A percentile compares a stretch with the other conserved stretches of the same genome.
phyloP scores from a whole-genome alignment of 306 rosid species.

The Lathyrus oleraceus region DNA sequence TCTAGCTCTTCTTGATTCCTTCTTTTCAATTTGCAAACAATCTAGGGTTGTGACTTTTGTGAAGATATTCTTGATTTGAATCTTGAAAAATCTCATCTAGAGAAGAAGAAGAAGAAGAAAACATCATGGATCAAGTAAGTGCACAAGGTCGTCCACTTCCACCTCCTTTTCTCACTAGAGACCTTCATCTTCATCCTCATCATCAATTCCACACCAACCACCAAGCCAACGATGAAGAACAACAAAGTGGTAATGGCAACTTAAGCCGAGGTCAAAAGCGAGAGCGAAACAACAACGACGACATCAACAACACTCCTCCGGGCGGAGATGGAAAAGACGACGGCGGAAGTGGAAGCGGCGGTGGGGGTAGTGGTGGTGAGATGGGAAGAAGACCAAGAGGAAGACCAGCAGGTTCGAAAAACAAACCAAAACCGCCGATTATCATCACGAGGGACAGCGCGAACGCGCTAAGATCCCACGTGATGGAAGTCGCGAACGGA shows the following conservation, averaged over 20 bases:
- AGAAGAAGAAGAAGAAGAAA: not conserved
- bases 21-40: slow-evolving; percentile 19
- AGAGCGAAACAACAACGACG: slow-evolving; percentile 56
- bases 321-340: slow-evolving; percentile 18
- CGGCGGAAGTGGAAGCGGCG: slow-evolving; percentile 29
- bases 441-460: slow-evolving; percentile 91
- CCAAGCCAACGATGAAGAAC: slow-evolving; percentile 59
- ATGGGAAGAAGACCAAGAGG: slow-evolving; percentile 75
- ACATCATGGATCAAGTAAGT: slow-evolving; percentile 70
- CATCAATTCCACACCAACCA: slow-evolving; percentile 64
- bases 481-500: slow-evolving; percentile 76
- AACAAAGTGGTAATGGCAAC: slow-evolving; percentile 42
- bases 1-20: not conserved
- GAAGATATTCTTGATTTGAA: not conserved
- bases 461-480: slow-evolving; percentile 85
- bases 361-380: slow-evolving; percentile 43
- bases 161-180: slow-evolving; percentile 79
- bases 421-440: slow-evolving; percentile 92
- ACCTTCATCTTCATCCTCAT: slow-evolving; percentile 79
- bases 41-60: slow-evolving; percentile 31
- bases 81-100: not conserved
- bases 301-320: slow-evolving; percentile 4
- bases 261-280: slow-evolving; percentile 58
- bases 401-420: slow-evolving; percentile 82
- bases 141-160: slow-evolving; percentile 89